These are phyloP conservation scores for Tagetes patula DNA, from an alignment of 129 eudicot genomes.

Conservation along the genomic window DNA sequence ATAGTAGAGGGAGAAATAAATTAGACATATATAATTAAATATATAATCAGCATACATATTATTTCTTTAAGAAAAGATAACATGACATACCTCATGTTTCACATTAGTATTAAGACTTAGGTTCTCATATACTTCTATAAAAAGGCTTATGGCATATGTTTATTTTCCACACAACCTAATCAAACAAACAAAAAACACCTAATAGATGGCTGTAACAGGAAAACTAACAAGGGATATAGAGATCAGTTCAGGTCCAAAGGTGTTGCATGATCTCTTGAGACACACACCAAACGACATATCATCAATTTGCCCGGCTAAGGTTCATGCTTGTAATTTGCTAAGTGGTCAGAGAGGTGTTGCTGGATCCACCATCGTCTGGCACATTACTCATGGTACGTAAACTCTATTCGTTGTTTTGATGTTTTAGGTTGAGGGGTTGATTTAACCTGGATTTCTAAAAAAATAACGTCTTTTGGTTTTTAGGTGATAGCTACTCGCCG, in stretches of 20 bases:
- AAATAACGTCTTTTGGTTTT: no score
- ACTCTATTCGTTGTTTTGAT: background rate
- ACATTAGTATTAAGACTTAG: no score
- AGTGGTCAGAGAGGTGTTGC: slow-evolving; percentile 33
- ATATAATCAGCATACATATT: no score
- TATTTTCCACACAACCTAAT: background rate
- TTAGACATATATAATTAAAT: no score
- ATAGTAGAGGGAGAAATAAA: no score
- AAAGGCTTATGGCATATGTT: background rate
- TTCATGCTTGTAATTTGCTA: slow-evolving; percentile 32
- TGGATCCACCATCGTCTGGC: slow-evolving; percentile 35
- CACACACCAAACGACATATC: slow-evolving; percentile 31
- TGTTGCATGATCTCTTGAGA: slow-evolving; percentile 30
- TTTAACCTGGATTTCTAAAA: no score
- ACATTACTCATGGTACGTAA: slow-evolving; percentile 35
- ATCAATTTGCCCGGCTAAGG: slow-evolving; percentile 20
- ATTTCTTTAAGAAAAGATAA: no score
- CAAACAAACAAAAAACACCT: background rate
- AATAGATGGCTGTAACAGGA: slow-evolving; percentile 29
- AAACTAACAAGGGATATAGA: slow-evolving; percentile 22
- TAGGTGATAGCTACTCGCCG: no score
- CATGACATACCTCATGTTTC: no score
- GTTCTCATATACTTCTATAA: background rate
- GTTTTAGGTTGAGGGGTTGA: background rate
- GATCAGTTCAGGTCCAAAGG: slow-evolving; percentile 28